phyloP scores from a whole-genome alignment of 176 grass and related monocot species.

The Aegilops tauschii region DNA sequence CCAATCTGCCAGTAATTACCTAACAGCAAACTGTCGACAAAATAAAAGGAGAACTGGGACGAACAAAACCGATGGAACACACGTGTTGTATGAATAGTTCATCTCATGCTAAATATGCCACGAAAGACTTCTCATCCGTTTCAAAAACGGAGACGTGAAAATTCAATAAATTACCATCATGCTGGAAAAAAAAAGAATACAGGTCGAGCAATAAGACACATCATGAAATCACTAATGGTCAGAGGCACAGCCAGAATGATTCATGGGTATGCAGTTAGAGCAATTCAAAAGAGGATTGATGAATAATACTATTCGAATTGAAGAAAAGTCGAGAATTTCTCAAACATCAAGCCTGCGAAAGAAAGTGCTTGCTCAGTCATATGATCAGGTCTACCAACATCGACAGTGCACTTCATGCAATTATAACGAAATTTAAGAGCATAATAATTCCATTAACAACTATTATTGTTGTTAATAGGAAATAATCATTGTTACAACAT shows the following conservation, averaged over 20 bases:
- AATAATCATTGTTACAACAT: conserved; percentile 34
- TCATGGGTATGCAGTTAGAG: not conserved
- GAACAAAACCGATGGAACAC: not conserved
- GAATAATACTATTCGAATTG: not conserved
- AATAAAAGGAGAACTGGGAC: not conserved
- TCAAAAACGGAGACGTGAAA: not conserved
- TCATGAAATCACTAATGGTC: not conserved
- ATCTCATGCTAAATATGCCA: no score
- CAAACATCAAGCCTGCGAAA: not conserved
- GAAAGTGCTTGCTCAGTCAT: not conserved
- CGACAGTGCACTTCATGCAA: not conserved
- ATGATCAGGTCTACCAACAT: not conserved
- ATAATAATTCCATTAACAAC: not conserved
- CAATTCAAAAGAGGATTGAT: not conserved
- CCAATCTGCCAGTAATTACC: no score
- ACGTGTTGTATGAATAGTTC: not conserved
- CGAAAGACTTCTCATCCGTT: not conserved
- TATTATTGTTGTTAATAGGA: conserved; percentile 13
- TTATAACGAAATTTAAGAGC: not conserved
- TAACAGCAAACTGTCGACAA: no score
- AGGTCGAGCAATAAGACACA: no score
- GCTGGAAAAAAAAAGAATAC: not conserved
- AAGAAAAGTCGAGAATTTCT: not conserved
- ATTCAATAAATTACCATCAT: not conserved
- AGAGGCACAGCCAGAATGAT: not conserved